Evolutionary conservation across 2,329 filamentous ascomycete genomes (phyloP).

Genomic region (Cadophora sp.): DNA sequence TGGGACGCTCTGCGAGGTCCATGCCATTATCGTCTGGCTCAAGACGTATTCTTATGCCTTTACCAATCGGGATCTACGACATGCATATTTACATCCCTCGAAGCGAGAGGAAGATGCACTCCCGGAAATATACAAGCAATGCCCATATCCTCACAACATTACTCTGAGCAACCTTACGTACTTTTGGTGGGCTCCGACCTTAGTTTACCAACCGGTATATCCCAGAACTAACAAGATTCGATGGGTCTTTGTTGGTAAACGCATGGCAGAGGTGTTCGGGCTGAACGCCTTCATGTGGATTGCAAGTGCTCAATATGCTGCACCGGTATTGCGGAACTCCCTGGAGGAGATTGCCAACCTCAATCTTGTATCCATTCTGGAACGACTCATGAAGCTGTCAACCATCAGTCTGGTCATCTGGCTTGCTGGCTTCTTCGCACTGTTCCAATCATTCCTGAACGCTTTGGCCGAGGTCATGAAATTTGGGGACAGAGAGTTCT

Average conservation of each 20-base stretch:
- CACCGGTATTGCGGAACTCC: slow-evolving; percentile 87
- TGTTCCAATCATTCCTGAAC: slow-evolving; percentile 94
- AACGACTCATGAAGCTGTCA: slow-evolving; percentile 91
- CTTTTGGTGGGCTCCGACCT: slow-evolving; percentile 97
- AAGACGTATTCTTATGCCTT: slow-evolving; percentile 97
- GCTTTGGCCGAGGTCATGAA: slow-evolving; percentile 87
- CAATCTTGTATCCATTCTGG: slow-evolving; percentile 81
- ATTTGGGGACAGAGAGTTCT: slow-evolving; percentile 94
- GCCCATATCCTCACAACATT: slow-evolving; percentile 91
- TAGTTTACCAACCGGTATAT: slow-evolving; percentile 97
- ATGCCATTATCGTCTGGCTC: slow-evolving; percentile 94
- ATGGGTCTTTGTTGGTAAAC: slow-evolving; percentile 87
- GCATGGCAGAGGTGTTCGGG: slow-evolving; percentile 77
- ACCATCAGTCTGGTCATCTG: slow-evolving; percentile 96
- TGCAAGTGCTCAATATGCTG: slow-evolving; percentile 90
- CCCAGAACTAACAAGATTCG: slow-evolving; percentile 82
- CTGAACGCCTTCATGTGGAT: slow-evolving; percentile 95
- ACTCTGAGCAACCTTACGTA: slow-evolving; percentile 87
- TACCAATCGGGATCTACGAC: slow-evolving; percentile 93
- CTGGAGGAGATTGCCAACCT: slow-evolving; percentile 84
- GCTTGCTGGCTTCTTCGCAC: slow-evolving; percentile 95
- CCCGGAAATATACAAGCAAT: slow-evolving; percentile 81
- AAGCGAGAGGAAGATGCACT: slow-evolving; percentile 71
- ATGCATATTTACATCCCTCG: slow-evolving; percentile 82
- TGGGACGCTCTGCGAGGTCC: slow-evolving; percentile 87